Conservation (phyloP, 108 stramenopile genomes). For the Licmophora abbreviata region DNA sequence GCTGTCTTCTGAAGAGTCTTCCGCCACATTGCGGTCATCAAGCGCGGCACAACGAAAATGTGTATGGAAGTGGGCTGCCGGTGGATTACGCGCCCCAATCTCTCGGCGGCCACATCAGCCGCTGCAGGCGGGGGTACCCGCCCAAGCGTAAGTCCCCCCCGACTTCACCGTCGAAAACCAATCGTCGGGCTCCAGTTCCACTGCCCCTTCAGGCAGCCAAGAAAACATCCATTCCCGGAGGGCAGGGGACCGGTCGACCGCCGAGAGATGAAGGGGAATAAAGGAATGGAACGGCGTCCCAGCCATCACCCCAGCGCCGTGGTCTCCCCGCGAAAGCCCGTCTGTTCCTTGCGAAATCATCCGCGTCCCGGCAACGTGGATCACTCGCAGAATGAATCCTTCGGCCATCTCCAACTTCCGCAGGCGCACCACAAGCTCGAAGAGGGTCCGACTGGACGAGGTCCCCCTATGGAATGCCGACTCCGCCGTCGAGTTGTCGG, state of each 20-base stretch:
- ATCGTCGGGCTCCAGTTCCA: constrained; percentile 2
- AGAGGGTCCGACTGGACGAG: constrained; percentile 14
- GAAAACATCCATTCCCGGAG: constrained; percentile 13
- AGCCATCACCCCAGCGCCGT: constrained; percentile 12
- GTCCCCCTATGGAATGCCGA: constrained; percentile 30
- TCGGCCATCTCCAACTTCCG: constrained; percentile 13
- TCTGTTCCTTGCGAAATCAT: constrained; percentile 39
- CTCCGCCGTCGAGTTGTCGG: constrained; percentile 32
- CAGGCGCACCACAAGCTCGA: constrained; percentile 19
- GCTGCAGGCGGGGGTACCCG: constrained; percentile 20
- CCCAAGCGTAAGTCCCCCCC: constrained; percentile 14
- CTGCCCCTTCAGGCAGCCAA: background rate
- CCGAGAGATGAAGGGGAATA: constrained; percentile 17
- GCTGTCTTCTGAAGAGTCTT: constrained; percentile 10
- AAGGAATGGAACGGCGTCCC: constrained; percentile 12
- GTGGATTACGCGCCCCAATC: no score
- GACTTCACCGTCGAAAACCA: constrained; percentile 11
- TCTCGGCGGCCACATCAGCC: constrained; percentile 21
- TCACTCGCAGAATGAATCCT: constrained; percentile 8
- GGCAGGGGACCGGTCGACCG: constrained; percentile 12
- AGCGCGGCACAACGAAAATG: constrained; percentile 23
- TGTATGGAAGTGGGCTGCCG: constrained; percentile 17
- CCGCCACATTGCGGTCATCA: constrained; percentile 34
- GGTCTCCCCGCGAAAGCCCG: constrained; percentile 23
- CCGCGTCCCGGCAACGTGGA: constrained; percentile 24